Base-by-base conservation (phyloP, 2,329 filamentous ascomycete species). In the Sclerotinia subarctica region DNA sequence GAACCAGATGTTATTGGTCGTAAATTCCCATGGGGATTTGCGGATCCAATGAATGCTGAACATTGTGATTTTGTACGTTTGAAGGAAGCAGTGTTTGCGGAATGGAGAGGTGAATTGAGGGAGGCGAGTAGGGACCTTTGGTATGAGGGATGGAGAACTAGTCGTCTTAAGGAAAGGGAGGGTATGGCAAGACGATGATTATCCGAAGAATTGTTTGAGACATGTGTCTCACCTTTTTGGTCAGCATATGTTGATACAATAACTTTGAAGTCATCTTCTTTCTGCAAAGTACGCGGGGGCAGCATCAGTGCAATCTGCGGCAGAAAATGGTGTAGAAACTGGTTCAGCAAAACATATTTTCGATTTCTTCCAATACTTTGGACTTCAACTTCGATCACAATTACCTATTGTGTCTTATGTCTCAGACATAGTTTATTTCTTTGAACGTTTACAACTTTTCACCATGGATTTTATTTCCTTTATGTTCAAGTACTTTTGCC, bases 1-100 rank as follows among this genome's bases (percentile, higher is more conserved):
- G 92, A 96, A 75, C 89, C 90, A 11, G 86, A 85, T 44, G 83
- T 91, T 21, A 81, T 96, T 69, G 95, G 95, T 57, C 91, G 95
- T 69, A 89, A 90, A 72, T 99, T 98, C 78, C 92, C 95, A 0
- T 99, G 95, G 95, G 95, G 95, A 8, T 96, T 97, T 74, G 95
- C 95, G 5, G 93, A 98, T 76, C 95, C 95, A 0, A 94, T 95
- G 82, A 90, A 98, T 75, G 84, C 89, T 42, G 87, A 91, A 74
- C 95, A 99, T 81, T 99, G 95, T 80, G 95, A 99, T 80, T 99
- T 97, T 78, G 83, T 91, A 67, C 90, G 90, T 70, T 85, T 99
- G 73, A 95, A 95, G 80, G 94, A 98, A 69, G 89, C 90, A 10
- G 91, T 99, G 44, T 99, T 99, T 79, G 88, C 84, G 72, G 94